Base-by-base conservation (phyloP, 2,329 filamentous ascomycete genomes). In the Hymenoscyphus fructigenus region DNA sequence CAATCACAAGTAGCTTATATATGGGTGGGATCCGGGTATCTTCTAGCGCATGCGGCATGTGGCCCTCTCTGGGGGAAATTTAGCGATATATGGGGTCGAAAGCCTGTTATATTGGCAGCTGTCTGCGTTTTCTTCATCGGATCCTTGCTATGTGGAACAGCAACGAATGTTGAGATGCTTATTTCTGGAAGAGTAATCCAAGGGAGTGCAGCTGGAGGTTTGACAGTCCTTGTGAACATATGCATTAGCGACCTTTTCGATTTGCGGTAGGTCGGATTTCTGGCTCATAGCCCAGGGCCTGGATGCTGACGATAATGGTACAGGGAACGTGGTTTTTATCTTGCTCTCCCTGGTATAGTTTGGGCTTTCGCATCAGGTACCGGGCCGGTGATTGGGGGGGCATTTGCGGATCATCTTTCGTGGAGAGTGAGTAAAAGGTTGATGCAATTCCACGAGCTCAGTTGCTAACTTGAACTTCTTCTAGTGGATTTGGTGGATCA, bases 21-120 rank as follows among this genome's bases (percentile, higher is more conserved):
- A 26, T 92, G 90, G 91, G 88, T 93, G 66, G 90, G 89, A 0
- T 86, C 83, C 34, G 85, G 89, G 0, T 92, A 89, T 75, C 79
- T 91, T 3, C 83, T 92, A 23, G 87, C 86, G 26, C 85, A 85
- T 71, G 87, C 88, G 0, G 86, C 88, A 0, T 82, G 82, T 2
- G 84, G 84, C 0, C 88, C 89, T 0, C 84, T 89, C 17, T 92
- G 89, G 89, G 88, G 86, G n/a, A 83, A 88, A 70, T 77, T 88
- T 28, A 85, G 84, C 58, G 88, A 90, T 69, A 89, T 90, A 65
- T 89, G 85, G 78, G 87, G 88, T 2, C 79, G 88, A 57, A 90
- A 89, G 70, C 83, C 83, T 17, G 81, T 88, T 59, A 77, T 90
- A 34, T 76, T 90, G 7, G 53, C 77, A 0, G 82, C 84, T 4